Conservation (phyloP, 495 filamentous ascomycete genomes). For the Poronia punctata region DNA sequence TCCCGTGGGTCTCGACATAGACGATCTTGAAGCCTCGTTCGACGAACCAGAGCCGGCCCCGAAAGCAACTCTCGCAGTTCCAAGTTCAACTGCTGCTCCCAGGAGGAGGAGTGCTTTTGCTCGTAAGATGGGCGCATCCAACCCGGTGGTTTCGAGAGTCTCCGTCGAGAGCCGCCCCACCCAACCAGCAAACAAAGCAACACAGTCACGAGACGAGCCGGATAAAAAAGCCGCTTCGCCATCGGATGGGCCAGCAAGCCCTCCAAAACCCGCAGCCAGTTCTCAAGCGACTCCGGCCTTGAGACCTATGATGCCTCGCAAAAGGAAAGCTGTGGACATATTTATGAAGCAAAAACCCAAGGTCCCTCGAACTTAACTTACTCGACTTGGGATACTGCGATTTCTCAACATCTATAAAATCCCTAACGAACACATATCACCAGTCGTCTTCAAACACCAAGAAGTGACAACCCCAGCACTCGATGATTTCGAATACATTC, state of each 20-base stretch:
- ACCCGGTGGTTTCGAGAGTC: neutral
- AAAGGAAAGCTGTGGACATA: slow-evolving; percentile 26
- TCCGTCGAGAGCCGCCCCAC: neutral
- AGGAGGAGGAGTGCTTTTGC: neutral
- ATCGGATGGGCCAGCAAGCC: neutral
- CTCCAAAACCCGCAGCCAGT: neutral
- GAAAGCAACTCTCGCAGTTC: neutral
- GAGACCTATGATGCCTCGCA: slow-evolving; percentile 8
- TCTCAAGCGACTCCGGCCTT: slow-evolving; percentile 3
- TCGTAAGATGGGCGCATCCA: slow-evolving; percentile 2
- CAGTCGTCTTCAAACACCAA: no score
- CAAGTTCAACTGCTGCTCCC: neutral
- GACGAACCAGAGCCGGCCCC: neutral
- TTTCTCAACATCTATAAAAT: no score
- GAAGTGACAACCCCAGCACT: no score
- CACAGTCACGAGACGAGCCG: neutral
- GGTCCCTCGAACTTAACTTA: slow-evolving; percentile 10
- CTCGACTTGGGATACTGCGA: neutral
- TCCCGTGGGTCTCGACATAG: slow-evolving; percentile 5
- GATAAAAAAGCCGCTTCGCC: neutral
- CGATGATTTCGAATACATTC: no score
- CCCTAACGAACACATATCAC: no score
- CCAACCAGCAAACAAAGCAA: neutral
- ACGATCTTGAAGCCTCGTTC: slow-evolving; percentile 10
- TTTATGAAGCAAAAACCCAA: slow-evolving; percentile 28